A percentile compares a stretch with the other conserved stretches of the same genome.
phyloP scores from a whole-genome alignment of 805 yeast species.

The Danielia reshetovae region DNA sequence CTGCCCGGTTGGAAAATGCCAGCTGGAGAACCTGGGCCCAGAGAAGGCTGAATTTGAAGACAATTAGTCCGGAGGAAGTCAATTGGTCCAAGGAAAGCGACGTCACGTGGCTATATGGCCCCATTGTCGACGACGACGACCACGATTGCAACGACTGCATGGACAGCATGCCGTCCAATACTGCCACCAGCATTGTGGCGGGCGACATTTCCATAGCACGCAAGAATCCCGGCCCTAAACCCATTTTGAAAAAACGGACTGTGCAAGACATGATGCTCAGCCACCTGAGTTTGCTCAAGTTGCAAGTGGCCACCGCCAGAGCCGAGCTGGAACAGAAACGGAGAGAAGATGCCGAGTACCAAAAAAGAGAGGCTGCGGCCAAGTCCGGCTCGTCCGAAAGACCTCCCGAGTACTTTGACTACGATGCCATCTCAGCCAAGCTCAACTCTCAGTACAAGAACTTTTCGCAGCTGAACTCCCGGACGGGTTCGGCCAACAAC shows the following conservation, averaged over 20 bases:
- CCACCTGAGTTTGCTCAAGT: constrained; percentile 46
- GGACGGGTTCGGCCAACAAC: constrained; percentile 23
- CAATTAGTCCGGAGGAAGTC: constrained; percentile 86
- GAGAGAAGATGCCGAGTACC: constrained; percentile 25
- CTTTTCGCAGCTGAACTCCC: constrained; percentile 26
- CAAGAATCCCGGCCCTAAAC: constrained; percentile 50
- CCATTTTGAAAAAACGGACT: constrained; percentile 83
- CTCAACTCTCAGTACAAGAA: constrained; percentile 36
- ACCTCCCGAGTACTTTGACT: constrained; percentile 41
- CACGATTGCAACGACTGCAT: constrained; percentile 16
- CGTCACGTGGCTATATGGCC: constrained; percentile 98
- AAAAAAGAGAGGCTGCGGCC: constrained; percentile 14
- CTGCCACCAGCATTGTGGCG: constrained; percentile 42
- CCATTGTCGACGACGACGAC: constrained; percentile 52
- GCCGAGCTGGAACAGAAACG: constrained; percentile 27
- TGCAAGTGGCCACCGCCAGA: constrained; percentile 37
- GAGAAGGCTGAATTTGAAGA: constrained; percentile 57
- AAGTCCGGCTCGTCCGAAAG: constrained; percentile 10
- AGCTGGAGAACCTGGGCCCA: constrained; percentile 97
- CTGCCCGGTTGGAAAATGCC: constrained; percentile 49
- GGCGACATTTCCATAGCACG: constrained; percentile 42
- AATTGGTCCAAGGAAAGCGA: constrained; percentile 98
- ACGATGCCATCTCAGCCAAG: constrained; percentile 41
- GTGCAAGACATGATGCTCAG: constrained; percentile 76
- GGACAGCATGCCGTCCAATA: constrained; percentile 13